Base-by-base conservation (phyloP, 495 filamentous ascomycete genomes). In the Aspergillus funiculosus region DNA sequence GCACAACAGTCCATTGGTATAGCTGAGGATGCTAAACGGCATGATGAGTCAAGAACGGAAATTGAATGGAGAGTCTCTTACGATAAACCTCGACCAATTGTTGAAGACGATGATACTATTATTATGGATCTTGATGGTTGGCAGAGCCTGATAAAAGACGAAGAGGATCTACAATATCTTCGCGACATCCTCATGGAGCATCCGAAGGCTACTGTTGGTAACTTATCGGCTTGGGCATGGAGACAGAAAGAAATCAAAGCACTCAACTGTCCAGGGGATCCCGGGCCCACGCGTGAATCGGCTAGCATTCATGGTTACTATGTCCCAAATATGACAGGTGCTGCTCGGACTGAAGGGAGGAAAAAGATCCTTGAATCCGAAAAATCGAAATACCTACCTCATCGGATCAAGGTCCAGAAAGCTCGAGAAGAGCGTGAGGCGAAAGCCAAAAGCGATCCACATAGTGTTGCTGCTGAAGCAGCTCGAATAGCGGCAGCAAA, bases 351-450 rank as follows among this genome's bases (percentile, higher is more conserved):
- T 0, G 89, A 97, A 74, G 89, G 89, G 14, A 81, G 85, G 39
- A 91, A 89, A 66, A 91, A 88, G 68, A 96, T 99, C 30, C 75
- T 92, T 32, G 89, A 99, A 57, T 83, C 87, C 0, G 94, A 97
- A 60, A 99, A 99, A 67, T 95, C 89, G 22, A 94, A 94, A 61
- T 99, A 99, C 54, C 79, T 99, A 2, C 92, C 94, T 6, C 92
- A 99, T 73, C 89, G 94, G 39, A 87, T 99, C 65, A 91, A 89
- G 52, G 88, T 99, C 37, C 85, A 94, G 57, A 87, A 82, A 57
- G 87, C 85, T 13, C 79, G 89, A 18, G 89, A 94, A 63, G 88
- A 90, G 60, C 85, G 87, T 9, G 83, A 94, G 64, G 87, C 86
- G 5, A 78, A 77, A 41, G 87, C 82, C 5, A 86, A 85, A 58